These are phyloP conservation scores for Suillus brevipes DNA, from an alignment of 768 basidiomycete genomes.

Conservation along the genomic window DNA sequence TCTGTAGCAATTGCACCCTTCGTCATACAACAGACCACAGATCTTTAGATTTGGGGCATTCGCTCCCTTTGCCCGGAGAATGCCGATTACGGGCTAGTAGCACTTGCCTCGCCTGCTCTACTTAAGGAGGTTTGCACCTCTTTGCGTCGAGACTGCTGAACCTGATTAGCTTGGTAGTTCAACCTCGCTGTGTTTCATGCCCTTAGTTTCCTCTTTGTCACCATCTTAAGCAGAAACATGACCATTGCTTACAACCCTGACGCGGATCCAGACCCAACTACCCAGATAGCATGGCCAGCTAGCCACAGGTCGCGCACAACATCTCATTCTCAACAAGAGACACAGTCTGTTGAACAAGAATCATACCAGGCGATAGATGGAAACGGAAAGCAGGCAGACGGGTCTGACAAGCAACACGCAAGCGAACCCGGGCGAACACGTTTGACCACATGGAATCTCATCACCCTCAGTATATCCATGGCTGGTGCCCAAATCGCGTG, in stretches of 20 bases:
- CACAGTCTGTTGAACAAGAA: constrained; percentile 21
- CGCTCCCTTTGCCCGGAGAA: constrained; percentile 19
- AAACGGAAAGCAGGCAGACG: constrained; percentile 21
- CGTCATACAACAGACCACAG: background rate
- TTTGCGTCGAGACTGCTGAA: background rate
- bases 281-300: constrained; percentile 75
- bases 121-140: constrained; percentile 14
- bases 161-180: background rate
- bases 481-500: constrained; percentile 93
- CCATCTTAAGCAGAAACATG: constrained; percentile 41
- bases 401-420: constrained; percentile 3
- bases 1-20: constrained; percentile 1
- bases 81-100: constrained; percentile 20
- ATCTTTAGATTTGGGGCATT: background rate
- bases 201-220: constrained; percentile 4
- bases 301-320: constrained; percentile 33
- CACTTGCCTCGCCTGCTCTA: constrained; percentile 9
- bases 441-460: constrained; percentile 63
- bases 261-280: constrained; percentile 74
- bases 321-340: constrained; percentile 25
- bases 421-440: constrained; percentile 29
- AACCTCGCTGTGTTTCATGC: constrained; percentile 8
- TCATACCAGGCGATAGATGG: constrained; percentile 36
- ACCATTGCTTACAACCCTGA: constrained; percentile 52
- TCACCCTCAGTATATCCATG: constrained; percentile 88